Conservation (phyloP, 331 rosid genomes). For the Ulmus americana region DNA sequence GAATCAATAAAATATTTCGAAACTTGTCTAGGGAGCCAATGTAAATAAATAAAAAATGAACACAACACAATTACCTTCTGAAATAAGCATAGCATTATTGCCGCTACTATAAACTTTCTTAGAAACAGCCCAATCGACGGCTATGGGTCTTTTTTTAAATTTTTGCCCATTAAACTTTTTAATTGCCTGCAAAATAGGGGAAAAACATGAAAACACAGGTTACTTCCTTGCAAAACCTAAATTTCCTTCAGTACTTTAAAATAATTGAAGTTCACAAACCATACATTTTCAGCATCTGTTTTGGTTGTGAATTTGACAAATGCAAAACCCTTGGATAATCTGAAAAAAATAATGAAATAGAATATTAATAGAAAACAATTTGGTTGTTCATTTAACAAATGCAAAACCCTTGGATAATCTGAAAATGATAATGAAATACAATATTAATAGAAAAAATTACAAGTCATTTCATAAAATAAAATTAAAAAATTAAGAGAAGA, state of each 20-base stretch:
- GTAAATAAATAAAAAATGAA: not conserved
- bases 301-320: slow-evolving; percentile 83
- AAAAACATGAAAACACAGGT: slow-evolving; percentile 12
- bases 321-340: slow-evolving; percentile 84
- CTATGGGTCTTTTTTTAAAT: slow-evolving; percentile 65
- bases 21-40: not conserved
- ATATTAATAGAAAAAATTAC: not conserved
- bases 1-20: not conserved
- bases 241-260: slow-evolving; percentile 14
- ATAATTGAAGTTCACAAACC: slow-evolving; percentile 13
- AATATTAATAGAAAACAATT: slow-evolving; percentile 3
- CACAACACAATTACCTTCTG: slow-evolving; percentile 49
- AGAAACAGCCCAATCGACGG: slow-evolving; percentile 96
- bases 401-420: slow-evolving; percentile 89
- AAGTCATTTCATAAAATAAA: too few relatives aligned
- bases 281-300: slow-evolving; percentile 79
- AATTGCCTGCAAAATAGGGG: slow-evolving; percentile 57
- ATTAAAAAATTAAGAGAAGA: slow-evolving; percentile 3
- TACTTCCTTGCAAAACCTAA: slow-evolving; percentile 6
- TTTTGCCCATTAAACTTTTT: slow-evolving; percentile 63
- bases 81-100: slow-evolving; percentile 32
- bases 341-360: slow-evolving; percentile 28
- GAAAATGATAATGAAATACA: slow-evolving; percentile 23
- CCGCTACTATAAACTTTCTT: slow-evolving; percentile 64
- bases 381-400: slow-evolving; percentile 80